Conservation (phyloP, 441 rosid genomes). For the Hypseocharis bilobata region DNA sequence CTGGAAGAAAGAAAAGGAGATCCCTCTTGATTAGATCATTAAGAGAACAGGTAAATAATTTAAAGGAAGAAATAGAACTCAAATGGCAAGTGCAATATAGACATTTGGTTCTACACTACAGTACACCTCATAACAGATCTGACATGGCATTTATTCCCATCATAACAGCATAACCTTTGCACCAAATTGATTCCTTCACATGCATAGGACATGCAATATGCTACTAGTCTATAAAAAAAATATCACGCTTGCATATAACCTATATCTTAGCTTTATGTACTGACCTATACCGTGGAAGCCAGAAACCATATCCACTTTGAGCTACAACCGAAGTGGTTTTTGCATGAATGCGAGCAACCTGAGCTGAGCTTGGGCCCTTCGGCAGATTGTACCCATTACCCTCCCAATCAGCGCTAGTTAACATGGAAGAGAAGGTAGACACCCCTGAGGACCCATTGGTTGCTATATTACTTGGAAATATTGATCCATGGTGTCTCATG, state of each 20-base stretch:
- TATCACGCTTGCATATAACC: neutral
- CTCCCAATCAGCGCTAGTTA: constrained; percentile 25
- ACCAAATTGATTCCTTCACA: neutral
- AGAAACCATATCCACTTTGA: constrained; percentile 35
- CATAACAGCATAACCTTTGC: neutral
- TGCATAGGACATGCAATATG: neutral
- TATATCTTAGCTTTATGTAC: constrained; percentile 20
- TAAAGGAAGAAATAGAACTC: neutral
- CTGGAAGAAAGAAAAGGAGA: constrained; percentile 23
- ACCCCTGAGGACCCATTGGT: constrained; percentile 19
- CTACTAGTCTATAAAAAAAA: neutral
- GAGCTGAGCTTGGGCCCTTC: constrained; percentile 20
- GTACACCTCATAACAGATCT: no score
- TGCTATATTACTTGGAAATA: constrained; percentile 19
- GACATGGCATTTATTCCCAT: neutral
- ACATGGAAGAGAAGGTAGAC: constrained; percentile 18
- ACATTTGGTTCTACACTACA: no score
- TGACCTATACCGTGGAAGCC: constrained; percentile 54
- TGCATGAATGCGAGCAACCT: constrained; percentile 19
- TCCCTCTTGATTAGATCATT: constrained; percentile 5
- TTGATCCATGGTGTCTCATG: constrained; percentile 17
- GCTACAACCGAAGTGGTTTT: constrained; percentile 21
- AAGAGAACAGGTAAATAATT: neutral
- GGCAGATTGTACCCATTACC: constrained; percentile 20
- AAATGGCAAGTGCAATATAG: neutral